Base-by-base conservation (phyloP, 192 early-diverging fungal species). In the Rhizoclosmatium globosum region DNA sequence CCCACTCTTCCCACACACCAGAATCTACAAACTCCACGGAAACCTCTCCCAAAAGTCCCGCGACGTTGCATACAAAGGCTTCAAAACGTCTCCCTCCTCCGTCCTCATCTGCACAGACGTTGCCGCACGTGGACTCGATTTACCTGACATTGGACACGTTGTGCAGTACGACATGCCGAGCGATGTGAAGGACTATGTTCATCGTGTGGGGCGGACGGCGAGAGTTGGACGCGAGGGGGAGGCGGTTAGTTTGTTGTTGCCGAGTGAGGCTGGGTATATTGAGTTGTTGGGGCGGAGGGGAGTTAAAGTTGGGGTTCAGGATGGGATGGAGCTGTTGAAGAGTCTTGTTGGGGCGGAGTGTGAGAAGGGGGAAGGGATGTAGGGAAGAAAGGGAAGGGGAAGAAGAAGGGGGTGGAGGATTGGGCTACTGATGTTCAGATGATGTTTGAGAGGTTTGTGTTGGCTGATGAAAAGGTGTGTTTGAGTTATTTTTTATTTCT, bases 81-180 rank as follows among this genome's bases (percentile, higher is more conserved):
- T 97, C 81, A 88, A 90, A 45, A 82, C 87, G 57, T 62, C 87
- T 15, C 43, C 70, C 13, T 78, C 43, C 1, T 91, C 94, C 47
- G 86, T 99, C 21, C 85, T 99, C 41, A 89, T 99, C 80, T 96
- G 94, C 71, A 99, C 98, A 1, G 97, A 98, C 84, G 96, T 99
- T 2, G 96, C 97, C 1, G 97, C 98, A 2, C 94, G 98, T 83
- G 98, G 98, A 45, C 88, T 99, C 57, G 98, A 99, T 91, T 83
- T 99, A 60, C 96, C 97, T 38, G 93, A 98, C 81, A 94, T 99
- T 31, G 88, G 90, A 39, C 89, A 88, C 59, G 95, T 99, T 80
- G 87, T 99, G 56, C 98, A 99, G 84, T 98, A 96, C 76, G 98
- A 99, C 81, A 93, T 96, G 48, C 98, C 98, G 9, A 86, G 92